Evolutionary conservation across 2,329 filamentous ascomycete genomes (phyloP), one percentile per base, ranked within the genome.

Genomic region (Fusarium devonianum): DNA sequence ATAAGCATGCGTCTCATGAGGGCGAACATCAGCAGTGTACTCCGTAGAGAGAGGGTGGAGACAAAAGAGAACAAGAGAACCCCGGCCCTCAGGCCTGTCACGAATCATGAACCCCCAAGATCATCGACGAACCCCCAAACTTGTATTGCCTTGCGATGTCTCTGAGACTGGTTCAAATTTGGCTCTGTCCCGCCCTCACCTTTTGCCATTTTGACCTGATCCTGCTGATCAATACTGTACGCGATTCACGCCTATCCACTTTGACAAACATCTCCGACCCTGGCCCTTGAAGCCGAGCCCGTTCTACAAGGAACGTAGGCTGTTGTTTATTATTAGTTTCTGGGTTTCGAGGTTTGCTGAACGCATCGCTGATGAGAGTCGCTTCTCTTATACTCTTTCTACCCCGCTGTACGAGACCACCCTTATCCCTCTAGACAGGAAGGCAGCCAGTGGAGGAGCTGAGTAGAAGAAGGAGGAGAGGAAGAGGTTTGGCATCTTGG

Each of bases 161-260:
- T 17, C 29, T 30, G n/a, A 39, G 25, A 29, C 30, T 41, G 23
- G n/a, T n/a, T n/a, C n/a, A n/a, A n/a, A n/a, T n/a, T 38, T 16
- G 12, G 13, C 33, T n/a, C 6, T 11, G 19, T 35, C 19, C 22
- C 18, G 18, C 7, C 14, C 17, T 42, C 21, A 42, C 13, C 23
- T 11, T 41, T 41, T 39, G 38, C 13, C 18, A 21, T 19, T 25
- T 21, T 22, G 22, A 18, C 36, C 17, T 28, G 36, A 34, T 32
- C 25, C 26, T 32, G 55, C 25, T 56, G 55, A 58, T 58, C 44
- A 29, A 56, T 58, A 19, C 55, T 33, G 21, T 19, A 44, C 38
- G 29, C 33, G 45, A 43, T 16, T 56, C 39, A 25, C 17, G 16
- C 22, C 25, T 46, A 18, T 37, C 45, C 35, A 41, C 28, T 39